A percentile compares a stretch with the other conserved stretches of the same genome.
phyloP scores from a whole-genome alignment of 75 land plant genomes.

The Pinus taeda region DNA sequence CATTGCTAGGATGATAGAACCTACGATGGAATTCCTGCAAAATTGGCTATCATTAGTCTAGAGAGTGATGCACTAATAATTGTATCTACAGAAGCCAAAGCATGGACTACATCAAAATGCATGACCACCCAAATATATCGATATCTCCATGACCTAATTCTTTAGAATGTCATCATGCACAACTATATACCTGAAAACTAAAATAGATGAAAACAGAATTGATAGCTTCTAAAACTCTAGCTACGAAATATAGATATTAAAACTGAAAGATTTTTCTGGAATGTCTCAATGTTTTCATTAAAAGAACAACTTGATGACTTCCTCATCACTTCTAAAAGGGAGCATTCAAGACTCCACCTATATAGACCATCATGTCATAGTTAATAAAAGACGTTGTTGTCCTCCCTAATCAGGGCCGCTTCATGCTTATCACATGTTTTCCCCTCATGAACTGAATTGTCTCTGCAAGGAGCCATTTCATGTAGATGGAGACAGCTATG shows the following conservation, averaged over 20 bases:
- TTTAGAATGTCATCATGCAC: background rate
- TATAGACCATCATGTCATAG: too few species aligned
- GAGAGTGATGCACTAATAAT: background rate
- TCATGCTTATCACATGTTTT: too few species aligned
- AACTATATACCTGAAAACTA: background rate
- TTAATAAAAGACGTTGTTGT: too few species aligned
- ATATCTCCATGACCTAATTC: background rate
- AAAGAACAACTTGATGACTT: background rate
- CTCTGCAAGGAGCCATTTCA: too few species aligned
- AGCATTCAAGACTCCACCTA: background rate
- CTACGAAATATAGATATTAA: background rate
- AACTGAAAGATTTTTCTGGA: background rate
- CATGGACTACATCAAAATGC: constrained; percentile 4
- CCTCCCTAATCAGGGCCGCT: too few species aligned
- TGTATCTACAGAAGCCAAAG: background rate
- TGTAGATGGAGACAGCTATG: too few species aligned
- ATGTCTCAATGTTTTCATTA: background rate
- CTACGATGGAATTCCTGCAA: background rate
- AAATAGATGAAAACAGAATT: background rate
- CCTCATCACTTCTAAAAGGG: background rate
- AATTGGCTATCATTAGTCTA: background rate
- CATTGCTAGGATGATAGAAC: too few species aligned
- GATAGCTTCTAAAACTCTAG: background rate
- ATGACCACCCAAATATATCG: background rate
- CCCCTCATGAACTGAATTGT: too few species aligned